Percentiles rank a stretch among this genome's conserved stretches.
Conservation (phyloP, 2,329 filamentous ascomycete species). For the Apiospora pterosperma region DNA sequence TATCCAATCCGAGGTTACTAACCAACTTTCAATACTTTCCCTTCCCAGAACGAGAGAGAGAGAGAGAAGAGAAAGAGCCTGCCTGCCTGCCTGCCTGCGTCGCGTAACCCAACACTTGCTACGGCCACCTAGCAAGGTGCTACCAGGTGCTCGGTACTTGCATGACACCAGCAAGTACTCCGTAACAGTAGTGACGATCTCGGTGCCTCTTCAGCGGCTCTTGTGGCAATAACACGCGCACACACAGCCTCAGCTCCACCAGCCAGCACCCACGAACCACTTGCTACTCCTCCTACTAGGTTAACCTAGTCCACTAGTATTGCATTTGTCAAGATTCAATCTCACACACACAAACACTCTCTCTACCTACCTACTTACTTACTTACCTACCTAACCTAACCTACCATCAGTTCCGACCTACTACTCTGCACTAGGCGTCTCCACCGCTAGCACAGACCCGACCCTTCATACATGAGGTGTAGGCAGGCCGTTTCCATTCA, state of each 20-base stretch:
- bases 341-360: neutral
- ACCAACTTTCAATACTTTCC: neutral
- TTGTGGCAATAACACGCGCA: neutral
- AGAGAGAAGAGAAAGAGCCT: no score
- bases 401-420: neutral
- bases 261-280: neutral
- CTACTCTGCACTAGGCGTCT: neutral
- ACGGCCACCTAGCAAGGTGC: neutral
- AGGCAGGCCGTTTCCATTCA: neutral
- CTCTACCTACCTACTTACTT: no score
- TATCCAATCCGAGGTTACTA: neutral
- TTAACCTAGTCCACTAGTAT: neutral
- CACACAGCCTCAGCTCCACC: constrained; percentile 1
- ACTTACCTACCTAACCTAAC: no score
- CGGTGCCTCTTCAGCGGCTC: neutral
- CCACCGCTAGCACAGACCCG: constrained; percentile 4
- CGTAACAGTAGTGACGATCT: neutral
- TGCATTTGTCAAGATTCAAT: constrained; percentile 1
- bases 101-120: neutral
- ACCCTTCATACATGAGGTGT: neutral
- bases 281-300: neutral
- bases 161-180: neutral
- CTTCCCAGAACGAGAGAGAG: neutral
- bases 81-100: no score
- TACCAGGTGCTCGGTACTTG: neutral